phyloP scores from a whole-genome alignment of 257 asterid species.

The Solanum phureja region DNA sequence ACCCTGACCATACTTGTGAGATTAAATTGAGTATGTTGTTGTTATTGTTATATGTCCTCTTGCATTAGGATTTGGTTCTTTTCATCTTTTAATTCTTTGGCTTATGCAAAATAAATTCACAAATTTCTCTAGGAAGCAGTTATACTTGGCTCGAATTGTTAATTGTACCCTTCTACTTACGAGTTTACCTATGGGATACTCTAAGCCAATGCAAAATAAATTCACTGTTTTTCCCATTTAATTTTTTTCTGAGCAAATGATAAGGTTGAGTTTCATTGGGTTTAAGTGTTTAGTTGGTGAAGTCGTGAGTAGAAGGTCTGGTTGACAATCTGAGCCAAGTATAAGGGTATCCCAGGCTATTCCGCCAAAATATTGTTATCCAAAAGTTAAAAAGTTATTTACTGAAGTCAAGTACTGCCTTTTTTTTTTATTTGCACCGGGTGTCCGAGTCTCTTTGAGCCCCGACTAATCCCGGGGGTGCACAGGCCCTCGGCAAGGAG shows the following conservation, averaged over 20 bases:
- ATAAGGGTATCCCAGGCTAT: background rate
- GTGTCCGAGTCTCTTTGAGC: no score
- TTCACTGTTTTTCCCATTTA: background rate
- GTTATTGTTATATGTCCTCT: background rate
- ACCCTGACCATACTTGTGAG: background rate
- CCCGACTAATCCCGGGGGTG: no score
- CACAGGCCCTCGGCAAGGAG: no score
- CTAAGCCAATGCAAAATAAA: background rate
- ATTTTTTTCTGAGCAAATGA: background rate
- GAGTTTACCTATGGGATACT: no score
- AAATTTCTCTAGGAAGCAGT: background rate
- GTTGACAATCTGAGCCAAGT: background rate
- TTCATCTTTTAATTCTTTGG: no score
- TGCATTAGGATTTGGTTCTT: background rate
- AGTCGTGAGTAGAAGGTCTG: background rate
- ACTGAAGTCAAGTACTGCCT: background rate
- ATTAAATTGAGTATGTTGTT: background rate
- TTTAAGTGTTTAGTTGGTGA: background rate
- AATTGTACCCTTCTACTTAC: background rate
- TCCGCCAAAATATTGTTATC: background rate
- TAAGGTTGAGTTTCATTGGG: background rate
- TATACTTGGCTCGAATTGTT: background rate
- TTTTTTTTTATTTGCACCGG: no score
- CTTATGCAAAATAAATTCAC: background rate
- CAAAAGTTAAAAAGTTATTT: background rate